Base-by-base conservation (phyloP, 768 basidiomycete genomes). In the Lactifluus echinatus region DNA sequence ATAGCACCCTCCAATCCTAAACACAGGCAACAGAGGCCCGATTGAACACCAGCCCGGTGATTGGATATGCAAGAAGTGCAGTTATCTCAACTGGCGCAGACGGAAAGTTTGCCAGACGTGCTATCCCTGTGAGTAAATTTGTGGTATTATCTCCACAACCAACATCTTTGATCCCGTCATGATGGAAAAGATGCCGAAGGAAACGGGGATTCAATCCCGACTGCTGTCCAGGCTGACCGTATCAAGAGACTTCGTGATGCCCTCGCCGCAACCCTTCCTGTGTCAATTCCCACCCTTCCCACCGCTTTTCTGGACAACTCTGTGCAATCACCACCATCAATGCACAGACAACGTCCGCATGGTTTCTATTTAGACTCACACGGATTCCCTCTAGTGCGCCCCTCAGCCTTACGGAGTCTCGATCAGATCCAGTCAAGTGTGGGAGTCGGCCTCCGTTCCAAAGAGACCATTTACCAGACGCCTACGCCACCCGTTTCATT, bases 101-200 rank as follows among this genome's bases (percentile, higher is more conserved):
- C 74, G 89, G 54, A 92, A 92, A 70, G 90, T 93, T 57, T 93
- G 89, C 72, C 89, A 92, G 75, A 90, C 87, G 10, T 92, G 89
- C 70, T 80, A 82, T 59, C 89, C 89, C 47, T 91, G 87, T 89
- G 65, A 62, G 84, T 78, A 7, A 19, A 42, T 4, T 51, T 39
- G 28, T 10, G 47, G 15, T 21, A 19, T 57, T 47, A 46, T 34
- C 51, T 46, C 23, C 54, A 43, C 45, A 19, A 17, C 55, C 53
- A 52, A n/a, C n/a, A n/a, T n/a, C 48, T 56, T 67, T 52, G 10
- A 12, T 28, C 33, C 12, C 45, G 12, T 4, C 59, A 28, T 8
- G 39, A 28, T 5, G 34, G 6, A 17, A 33, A 55, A 90, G 88
- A 90, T 62, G 89, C 89, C 12, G 89, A 92, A 66, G 89, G 89